Evolutionary conservation across 2,329 filamentous ascomycete species (phyloP), one percentile per base, ranked within the genome.

Genomic region (Penicillium corylophilum): DNA sequence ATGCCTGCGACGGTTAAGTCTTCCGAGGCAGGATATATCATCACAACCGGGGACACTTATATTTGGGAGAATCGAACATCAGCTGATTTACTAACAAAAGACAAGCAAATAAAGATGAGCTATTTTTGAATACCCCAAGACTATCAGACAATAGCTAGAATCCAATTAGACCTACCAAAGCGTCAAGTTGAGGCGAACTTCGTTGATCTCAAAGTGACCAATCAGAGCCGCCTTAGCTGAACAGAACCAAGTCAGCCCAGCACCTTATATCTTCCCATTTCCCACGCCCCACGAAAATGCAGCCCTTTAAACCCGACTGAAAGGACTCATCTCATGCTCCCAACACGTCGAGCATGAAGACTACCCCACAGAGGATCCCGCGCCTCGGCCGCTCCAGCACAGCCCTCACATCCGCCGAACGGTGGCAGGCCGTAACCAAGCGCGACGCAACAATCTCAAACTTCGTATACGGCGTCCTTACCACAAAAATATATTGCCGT

Each of bases 401-500:
- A 43, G 12, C 55, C 26, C 44, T 62, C 45, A 54, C 52, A 72
- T 58, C 66, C 42, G 46, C 70, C 42, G 56, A 64, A 42, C 68
- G 74, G 53, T 75, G 74, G 74, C 65, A 67, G 59, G 78, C 78
- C 51, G 68, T 80, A 39, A 67, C 71, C 42, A 69, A 65, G 48
- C 75, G 78, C 44, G 74, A 80, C 53, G 47, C 71, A 24, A 64
- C 68, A 18, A 73, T 74, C 18, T 72, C 74, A 46, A 67, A 67
- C 26, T 84, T 84, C 66, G 73, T 83, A 55, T 84, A 84, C 69
- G 75, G 71, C 16, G 80, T 84, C n/a, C 73, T 74, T 47, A 79
- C 79, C 0, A 84, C 81, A 3, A 74, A 71, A 40, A 81, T 82
- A 45, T 83, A 80, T 64, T 84, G 81, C 60, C 75, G 80, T 1